Conservation (phyloP, 2,329 filamentous ascomycete genomes). For the Ilyonectria destructans region DNA sequence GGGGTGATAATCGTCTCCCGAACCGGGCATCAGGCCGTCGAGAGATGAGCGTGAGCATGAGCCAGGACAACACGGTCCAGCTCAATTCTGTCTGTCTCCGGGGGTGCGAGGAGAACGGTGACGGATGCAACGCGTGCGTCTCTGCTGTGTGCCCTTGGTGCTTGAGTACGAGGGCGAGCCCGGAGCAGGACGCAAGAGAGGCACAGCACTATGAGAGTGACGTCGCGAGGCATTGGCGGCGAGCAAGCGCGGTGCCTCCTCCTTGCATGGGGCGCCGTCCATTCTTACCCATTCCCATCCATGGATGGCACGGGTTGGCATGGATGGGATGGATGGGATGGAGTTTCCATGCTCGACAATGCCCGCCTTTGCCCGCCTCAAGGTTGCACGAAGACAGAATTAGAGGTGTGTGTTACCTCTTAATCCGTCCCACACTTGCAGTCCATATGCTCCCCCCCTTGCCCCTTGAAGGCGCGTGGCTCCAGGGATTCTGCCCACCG, state of each 20-base stretch:
- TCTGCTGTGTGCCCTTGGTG: conserved; percentile 2
- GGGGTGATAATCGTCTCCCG: conserved; percentile 20
- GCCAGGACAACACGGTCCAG: conserved; percentile 22
- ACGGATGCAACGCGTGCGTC: conserved; percentile 7
- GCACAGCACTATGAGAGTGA: conserved; percentile 17
- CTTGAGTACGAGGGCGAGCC: not conserved
- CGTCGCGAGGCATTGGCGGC: not conserved
- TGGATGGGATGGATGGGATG: conserved; percentile 9
- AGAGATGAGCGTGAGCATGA: conserved; percentile 9
- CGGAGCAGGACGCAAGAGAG: not conserved
- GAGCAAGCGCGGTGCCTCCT: not conserved
- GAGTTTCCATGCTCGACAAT: conserved; percentile 10
- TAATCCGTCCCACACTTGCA: conserved; percentile 25
- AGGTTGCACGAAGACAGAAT: conserved; percentile 28
- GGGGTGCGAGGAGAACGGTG: conserved; percentile 6
- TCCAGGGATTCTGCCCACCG: conserved; percentile 53
- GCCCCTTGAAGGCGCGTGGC: conserved; percentile 56
- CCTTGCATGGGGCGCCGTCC: not conserved
- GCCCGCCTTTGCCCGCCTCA: not conserved
- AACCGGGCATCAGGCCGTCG: conserved; percentile 7
- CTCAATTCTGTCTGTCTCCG: not conserved
- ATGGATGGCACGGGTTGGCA: not conserved
- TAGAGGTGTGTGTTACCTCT: conserved; percentile 25
- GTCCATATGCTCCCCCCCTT: conserved; percentile 11
- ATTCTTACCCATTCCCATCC: conserved; percentile 5